These are phyloP conservation scores for Scytalidium lignicola DNA, from an alignment of 2,329 filamentous ascomycete genomes.

Conservation along the genomic window DNA sequence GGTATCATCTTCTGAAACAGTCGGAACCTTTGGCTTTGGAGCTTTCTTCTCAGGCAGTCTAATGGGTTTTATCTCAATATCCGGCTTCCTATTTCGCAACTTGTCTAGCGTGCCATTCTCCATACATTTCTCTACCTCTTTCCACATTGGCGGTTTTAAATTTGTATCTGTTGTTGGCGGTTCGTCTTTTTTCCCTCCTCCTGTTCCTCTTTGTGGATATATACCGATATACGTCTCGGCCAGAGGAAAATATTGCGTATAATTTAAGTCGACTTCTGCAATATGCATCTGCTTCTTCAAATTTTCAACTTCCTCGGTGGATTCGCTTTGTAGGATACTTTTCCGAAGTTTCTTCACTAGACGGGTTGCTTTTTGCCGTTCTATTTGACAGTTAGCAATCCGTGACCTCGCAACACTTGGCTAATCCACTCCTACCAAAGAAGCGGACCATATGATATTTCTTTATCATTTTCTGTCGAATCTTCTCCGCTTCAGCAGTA, in stretches of 20 bases:
- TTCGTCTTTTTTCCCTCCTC: slow-evolving; percentile 17
- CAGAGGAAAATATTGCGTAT: slow-evolving; percentile 67
- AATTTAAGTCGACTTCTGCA: slow-evolving; percentile 69
- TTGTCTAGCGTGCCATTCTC: slow-evolving; percentile 39
- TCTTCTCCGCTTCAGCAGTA: slow-evolving; percentile 54
- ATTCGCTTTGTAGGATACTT: slow-evolving; percentile 46
- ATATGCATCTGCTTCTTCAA: slow-evolving; percentile 57
- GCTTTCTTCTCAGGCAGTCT: slow-evolving; percentile 9
- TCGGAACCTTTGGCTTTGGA: slow-evolving; percentile 11
- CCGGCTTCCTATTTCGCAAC: slow-evolving; percentile 20
- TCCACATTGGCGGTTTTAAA: slow-evolving; percentile 57
- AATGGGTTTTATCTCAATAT: slow-evolving; percentile 9
- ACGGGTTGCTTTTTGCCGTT: slow-evolving; percentile 67
- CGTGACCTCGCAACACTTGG: background rate
- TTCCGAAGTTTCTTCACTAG: slow-evolving; percentile 60
- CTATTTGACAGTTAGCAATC: slow-evolving; percentile 32
- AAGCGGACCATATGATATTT: slow-evolving; percentile 83
- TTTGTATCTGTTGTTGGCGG: slow-evolving; percentile 22
- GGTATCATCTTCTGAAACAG: slow-evolving; percentile 11
- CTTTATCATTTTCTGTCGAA: slow-evolving; percentile 63
- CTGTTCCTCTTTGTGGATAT: slow-evolving; percentile 42
- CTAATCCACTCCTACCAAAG: slow-evolving; percentile 55
- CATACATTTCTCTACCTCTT: slow-evolving; percentile 59
- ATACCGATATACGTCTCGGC: slow-evolving; percentile 65
- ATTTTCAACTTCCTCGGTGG: slow-evolving; percentile 44